These are phyloP conservation scores for Cryptomeria japonica DNA, from an alignment of 75 land plant genomes.

Conservation along the genomic window DNA sequence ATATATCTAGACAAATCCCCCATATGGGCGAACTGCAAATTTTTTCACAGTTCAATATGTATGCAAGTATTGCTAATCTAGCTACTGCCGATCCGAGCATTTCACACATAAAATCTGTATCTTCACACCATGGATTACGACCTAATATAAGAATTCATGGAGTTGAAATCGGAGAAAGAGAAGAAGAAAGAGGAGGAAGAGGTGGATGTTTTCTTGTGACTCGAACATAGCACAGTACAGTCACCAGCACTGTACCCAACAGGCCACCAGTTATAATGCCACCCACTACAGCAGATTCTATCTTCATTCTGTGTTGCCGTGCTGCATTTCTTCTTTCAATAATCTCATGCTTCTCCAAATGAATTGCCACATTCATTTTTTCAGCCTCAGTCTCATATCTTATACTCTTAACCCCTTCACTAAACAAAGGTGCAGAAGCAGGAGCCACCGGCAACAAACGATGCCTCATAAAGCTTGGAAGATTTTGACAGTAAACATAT, in stretches of 20 bases:
- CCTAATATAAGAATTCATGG: not conserved
- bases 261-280: slow-evolving; percentile 7
- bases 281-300: slow-evolving; percentile 6
- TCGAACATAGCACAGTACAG: slow-evolving; percentile 7
- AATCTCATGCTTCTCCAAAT: not conserved
- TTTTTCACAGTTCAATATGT: not conserved
- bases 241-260: not conserved
- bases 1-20: not conserved
- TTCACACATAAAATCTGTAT: not conserved
- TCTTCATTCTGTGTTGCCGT: slow-evolving; percentile 5
- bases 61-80: not conserved
- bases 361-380: not conserved
- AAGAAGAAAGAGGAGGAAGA: not conserved
- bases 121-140: not conserved
- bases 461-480: not conserved
- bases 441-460: not conserved
- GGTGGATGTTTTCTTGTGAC: slow-evolving; percentile 10
- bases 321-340: not conserved
- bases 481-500: not conserved
- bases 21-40: not conserved
- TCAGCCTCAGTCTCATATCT: no score
- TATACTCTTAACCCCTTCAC: not conserved
- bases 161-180: not conserved
- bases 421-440: not conserved
- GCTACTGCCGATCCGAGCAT: not conserved